Percentiles rank a stretch among this genome's conserved stretches.
These are phyloP conservation scores for Aureobasidium melanogenum DNA, from an alignment of 2,329 filamentous ascomycete genomes.

Conservation along the genomic window DNA sequence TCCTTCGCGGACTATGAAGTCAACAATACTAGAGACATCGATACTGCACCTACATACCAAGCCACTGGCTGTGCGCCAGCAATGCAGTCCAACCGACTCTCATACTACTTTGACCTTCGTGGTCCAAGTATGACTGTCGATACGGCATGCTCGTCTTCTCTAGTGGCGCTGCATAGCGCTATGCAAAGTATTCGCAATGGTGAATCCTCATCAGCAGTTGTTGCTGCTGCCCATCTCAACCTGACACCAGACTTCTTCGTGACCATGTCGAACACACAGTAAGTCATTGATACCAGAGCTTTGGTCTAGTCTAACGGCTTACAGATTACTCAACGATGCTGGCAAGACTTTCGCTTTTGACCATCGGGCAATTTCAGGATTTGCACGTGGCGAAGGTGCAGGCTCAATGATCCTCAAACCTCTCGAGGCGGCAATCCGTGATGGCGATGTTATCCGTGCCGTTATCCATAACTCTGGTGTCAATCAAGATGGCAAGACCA, in stretches of 20 bases:
- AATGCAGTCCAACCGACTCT: conserved; percentile 30
- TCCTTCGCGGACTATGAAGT: conserved; percentile 19
- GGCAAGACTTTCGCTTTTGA: conserved; percentile 3
- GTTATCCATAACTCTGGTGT: conserved; percentile 28
- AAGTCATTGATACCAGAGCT: conserved; percentile 18
- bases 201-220: conserved; percentile 25
- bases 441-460: conserved; percentile 37
- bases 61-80: conserved; percentile 21
- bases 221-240: conserved; percentile 20
- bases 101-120: conserved; percentile 31
- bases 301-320: not conserved
- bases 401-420: conserved; percentile 43
- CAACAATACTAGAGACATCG: conserved; percentile 18
- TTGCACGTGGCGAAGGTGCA: conserved; percentile 46
- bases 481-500: conserved; percentile 32
- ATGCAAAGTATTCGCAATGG: conserved; percentile 23
- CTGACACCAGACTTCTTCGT: conserved; percentile 22
- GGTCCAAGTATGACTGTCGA: conserved; percentile 38
- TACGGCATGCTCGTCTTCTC: conserved; percentile 38
- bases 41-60: conserved; percentile 17
- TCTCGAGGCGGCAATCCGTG: conserved; percentile 32
- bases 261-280: conserved; percentile 19
- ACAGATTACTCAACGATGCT: conserved; percentile 16
- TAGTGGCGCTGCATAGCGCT: conserved; percentile 29
- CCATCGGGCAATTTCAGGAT: conserved; percentile 27